Base-by-base conservation (phyloP, 208 protist genomes). In the Strigomonas culicis region DNA sequence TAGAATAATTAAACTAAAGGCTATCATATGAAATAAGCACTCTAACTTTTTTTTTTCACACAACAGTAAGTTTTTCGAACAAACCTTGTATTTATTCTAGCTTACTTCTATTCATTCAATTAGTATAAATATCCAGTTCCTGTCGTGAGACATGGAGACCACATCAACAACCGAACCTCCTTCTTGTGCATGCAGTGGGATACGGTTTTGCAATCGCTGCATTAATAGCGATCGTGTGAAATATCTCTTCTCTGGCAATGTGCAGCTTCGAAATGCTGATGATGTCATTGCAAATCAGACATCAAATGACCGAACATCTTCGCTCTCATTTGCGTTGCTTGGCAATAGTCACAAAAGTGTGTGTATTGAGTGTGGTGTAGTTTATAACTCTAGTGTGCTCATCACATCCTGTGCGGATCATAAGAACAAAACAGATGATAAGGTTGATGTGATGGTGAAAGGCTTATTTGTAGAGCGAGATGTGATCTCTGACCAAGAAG, bases 121-220 rank as follows among this genome's bases (percentile, higher is more conserved):
- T 8, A 32, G n/a, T 55, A 31, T 21, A 27, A n/a, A 49, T 15
- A 28, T 13, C 30, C 4, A 50, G 6, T 15, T 28, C 13, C 24
- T 15, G 3, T 68, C 24, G 30, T 28, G 13, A 27, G n/a, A 19
- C 25, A 4, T 21, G 32, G 0, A 28, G 15, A 27, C 21, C 32
- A n/a, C 53, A 70, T 6, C 39, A 24, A 19, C n/a, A n/a, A n/a
- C n/a, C n/a, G n/a, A n/a, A n/a, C n/a, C n/a, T n/a, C n/a, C n/a
- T n/a, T n/a, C 32, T 7, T 94, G 88, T 62, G 63, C 60, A 15
- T 94, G 88, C 44, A 80, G 61, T 34, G 88, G 88, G 11, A 91
- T 94, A 67, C 84, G 88, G 4, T 89, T 81, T 59, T 94, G 88
- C 58, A 60, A 66, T 0, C 70, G 63, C 34, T 94, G 88, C 55